Evolutionary conservation across 805 yeast genomes (phyloP).

Genomic region (Starmerella sirachaensis): DNA sequence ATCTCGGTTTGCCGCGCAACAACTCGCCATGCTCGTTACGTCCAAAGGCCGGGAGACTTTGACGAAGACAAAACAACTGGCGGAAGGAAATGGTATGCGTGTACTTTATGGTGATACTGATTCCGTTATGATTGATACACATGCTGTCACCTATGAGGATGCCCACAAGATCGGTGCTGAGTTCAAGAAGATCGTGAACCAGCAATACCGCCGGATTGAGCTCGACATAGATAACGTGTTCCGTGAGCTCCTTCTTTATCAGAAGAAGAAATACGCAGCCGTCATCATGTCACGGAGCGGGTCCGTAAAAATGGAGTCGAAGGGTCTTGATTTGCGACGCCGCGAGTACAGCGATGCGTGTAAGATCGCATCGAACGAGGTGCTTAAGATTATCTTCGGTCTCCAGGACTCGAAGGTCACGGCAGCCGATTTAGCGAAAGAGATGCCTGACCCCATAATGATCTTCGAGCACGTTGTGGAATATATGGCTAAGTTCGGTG

Average conservation of each 20-base stretch:
- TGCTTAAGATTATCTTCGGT: slow-evolving; percentile 36
- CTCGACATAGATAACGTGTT: slow-evolving; percentile 93
- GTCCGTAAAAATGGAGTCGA: slow-evolving; percentile 65
- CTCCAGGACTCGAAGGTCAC: slow-evolving; percentile 49
- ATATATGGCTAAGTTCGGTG: slow-evolving; percentile 51
- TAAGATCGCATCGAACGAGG: slow-evolving; percentile 70
- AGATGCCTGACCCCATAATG: slow-evolving; percentile 8
- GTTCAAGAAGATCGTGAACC: slow-evolving; percentile 77
- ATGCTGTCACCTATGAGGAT: slow-evolving; percentile 51
- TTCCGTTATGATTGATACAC: slow-evolving; percentile 96
- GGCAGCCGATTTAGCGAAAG: slow-evolving; percentile 1
- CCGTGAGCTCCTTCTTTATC: slow-evolving; percentile 68
- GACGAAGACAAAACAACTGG: slow-evolving; percentile 83
- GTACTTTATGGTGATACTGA: slow-evolving; percentile 98
- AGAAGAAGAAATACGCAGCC: slow-evolving; percentile 98
- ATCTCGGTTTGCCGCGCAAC: slow-evolving; percentile 90
- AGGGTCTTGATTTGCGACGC: slow-evolving; percentile 93
- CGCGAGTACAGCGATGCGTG: slow-evolving; percentile 93
- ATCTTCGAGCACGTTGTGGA: slow-evolving; percentile 12
- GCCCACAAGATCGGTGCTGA: slow-evolving; percentile 75
- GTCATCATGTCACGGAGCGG: slow-evolving; percentile 42
- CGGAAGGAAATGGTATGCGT: slow-evolving; percentile 67
- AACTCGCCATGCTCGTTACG: slow-evolving; percentile 90
- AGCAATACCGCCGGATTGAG: slow-evolving; percentile 73
- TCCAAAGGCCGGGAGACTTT: slow-evolving; percentile 91